Percentiles rank a stretch among this genome's conserved stretches.
Evolutionary conservation across 2,329 filamentous ascomycete species (phyloP).

Genomic region (Fusarium sp.): DNA sequence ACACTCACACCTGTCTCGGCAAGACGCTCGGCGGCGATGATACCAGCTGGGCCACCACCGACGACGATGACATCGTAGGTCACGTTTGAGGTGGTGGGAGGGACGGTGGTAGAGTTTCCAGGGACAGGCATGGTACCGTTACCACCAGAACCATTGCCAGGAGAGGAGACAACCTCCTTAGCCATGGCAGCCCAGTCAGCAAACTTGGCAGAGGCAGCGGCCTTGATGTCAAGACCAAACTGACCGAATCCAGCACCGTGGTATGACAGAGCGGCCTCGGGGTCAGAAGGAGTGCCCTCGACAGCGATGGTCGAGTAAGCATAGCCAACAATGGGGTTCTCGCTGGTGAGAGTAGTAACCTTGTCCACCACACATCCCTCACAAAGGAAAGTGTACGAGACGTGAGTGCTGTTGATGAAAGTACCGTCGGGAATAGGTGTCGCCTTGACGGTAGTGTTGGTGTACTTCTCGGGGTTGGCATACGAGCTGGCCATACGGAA

Average conservation of each 20-base stretch:
- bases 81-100: slow-evolving; percentile 37
- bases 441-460: slow-evolving; percentile 53
- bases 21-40: slow-evolving; percentile 45
- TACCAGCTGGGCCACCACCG: slow-evolving; percentile 45
- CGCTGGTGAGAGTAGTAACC: slow-evolving; percentile 48
- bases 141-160: slow-evolving; percentile 11
- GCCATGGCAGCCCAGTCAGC: slow-evolving; percentile 46
- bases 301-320: slow-evolving; percentile 55
- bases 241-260: slow-evolving; percentile 57
- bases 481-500: slow-evolving; percentile 56
- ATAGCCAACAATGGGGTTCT: slow-evolving; percentile 54
- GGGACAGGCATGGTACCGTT: slow-evolving; percentile 16
- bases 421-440: slow-evolving; percentile 64
- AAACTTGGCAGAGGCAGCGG: slow-evolving; percentile 51
- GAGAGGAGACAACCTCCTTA: slow-evolving; percentile 29
- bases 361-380: slow-evolving; percentile 56
- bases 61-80: slow-evolving; percentile 48
- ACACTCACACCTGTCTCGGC: slow-evolving; percentile 43
- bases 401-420: slow-evolving; percentile 64
- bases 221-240: slow-evolving; percentile 51
- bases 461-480: slow-evolving; percentile 60
- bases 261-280: slow-evolving; percentile 53
- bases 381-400: slow-evolving; percentile 67
- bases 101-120: slow-evolving; percentile 26
- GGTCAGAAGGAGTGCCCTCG: slow-evolving; percentile 46